Conservation (phyloP, 192 early-diverging fungal genomes). For the Dissophora ornata region DNA sequence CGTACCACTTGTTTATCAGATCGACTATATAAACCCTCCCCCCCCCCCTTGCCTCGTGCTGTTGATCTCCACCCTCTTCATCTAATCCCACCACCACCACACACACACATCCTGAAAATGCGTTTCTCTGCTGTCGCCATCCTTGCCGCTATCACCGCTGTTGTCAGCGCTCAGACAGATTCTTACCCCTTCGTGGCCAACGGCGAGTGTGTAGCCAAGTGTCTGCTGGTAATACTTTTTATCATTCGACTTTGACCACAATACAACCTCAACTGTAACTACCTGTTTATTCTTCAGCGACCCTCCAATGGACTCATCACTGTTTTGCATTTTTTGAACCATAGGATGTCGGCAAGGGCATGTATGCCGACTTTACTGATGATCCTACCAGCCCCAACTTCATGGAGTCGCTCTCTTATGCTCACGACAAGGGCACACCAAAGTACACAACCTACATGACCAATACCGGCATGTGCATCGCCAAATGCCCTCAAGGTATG, state of each 20-base stretch:
- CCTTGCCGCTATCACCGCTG: constrained; percentile 26
- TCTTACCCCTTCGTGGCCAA: constrained; percentile 31
- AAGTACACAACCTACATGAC: constrained; percentile 30
- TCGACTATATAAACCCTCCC: neutral
- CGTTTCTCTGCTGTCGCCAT: constrained; percentile 36
- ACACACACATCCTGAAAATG: constrained; percentile 27
- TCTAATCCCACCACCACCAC: neutral
- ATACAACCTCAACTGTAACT: neutral
- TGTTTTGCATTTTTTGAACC: neutral
- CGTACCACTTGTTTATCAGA: too few relatives aligned
- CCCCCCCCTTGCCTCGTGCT: neutral
- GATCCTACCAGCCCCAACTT: constrained; percentile 25
- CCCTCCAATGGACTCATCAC: neutral
- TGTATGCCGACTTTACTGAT: constrained; percentile 27
- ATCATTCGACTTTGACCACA: too few relatives aligned
- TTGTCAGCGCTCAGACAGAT: constrained; percentile 21
- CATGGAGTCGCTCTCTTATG: constrained; percentile 14
- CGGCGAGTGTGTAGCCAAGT: constrained; percentile 22
- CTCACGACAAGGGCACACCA: constrained; percentile 25
- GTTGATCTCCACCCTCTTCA: neutral
- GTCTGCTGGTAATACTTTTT: constrained; percentile 19
- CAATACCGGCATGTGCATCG: constrained; percentile 20
- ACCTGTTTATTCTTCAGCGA: neutral
- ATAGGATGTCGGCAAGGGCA: constrained; percentile 21
- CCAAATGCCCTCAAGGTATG: constrained; percentile 1